A percentile compares a stretch with the other conserved stretches of the same genome.
These are phyloP conservation scores for Aspergillus fijiensis DNA, from an alignment of 2,329 filamentous ascomycete species.

Conservation along the genomic window DNA sequence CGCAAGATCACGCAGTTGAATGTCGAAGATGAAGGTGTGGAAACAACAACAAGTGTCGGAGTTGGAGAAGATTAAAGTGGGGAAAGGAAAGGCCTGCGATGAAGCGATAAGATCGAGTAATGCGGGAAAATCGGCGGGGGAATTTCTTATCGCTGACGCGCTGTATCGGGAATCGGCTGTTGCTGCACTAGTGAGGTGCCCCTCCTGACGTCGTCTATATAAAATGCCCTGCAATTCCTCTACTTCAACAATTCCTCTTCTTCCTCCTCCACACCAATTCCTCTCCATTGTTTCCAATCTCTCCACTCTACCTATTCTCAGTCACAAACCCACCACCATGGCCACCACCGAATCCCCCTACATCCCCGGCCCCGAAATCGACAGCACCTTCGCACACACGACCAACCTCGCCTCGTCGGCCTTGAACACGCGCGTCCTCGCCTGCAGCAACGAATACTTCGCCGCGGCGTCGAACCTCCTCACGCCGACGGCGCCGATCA, in stretches of 20 bases:
- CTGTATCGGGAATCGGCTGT: no score
- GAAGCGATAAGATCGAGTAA: slow-evolving; percentile 24
- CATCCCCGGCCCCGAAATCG: slow-evolving; percentile 52
- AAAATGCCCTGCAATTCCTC: background rate
- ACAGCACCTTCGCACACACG: slow-evolving; percentile 55
- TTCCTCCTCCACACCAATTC: background rate
- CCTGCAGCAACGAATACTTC: slow-evolving; percentile 63
- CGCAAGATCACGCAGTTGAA: background rate
- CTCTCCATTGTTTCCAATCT: background rate
- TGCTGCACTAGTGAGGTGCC: background rate
- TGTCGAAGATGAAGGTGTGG: background rate
- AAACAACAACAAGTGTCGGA: background rate
- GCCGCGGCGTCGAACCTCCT: slow-evolving; percentile 59
- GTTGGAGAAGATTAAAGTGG: background rate
- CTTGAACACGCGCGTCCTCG: slow-evolving; percentile 56
- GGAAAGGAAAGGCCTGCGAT: slow-evolving; percentile 2
- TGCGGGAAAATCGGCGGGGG: slow-evolving; percentile 9
- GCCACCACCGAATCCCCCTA: slow-evolving; percentile 16
- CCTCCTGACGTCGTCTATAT: background rate
- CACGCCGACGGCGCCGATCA: slow-evolving; percentile 56
- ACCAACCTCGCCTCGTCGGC: slow-evolving; percentile 48
- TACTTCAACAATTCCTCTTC: background rate
- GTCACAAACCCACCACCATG: background rate
- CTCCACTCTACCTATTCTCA: background rate
- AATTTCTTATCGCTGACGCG: slow-evolving; percentile 10